Evolutionary conservation across 73 alveolate genomes (phyloP), one percentile per base, ranked within the genome.

Genomic region (Paramecium sonneborni): DNA sequence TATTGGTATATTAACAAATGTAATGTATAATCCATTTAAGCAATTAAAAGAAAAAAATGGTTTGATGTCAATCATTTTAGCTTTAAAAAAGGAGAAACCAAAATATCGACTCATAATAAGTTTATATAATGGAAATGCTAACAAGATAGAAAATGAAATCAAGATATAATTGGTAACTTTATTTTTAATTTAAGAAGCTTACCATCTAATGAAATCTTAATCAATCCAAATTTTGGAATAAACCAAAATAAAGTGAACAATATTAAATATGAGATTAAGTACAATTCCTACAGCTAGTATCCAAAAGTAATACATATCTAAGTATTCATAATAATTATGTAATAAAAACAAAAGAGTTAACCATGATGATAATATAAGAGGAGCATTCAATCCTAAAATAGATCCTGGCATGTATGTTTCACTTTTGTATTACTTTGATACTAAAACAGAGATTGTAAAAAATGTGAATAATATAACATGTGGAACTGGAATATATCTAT

Each of bases 351-450:
- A 21, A 12, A 79, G 20, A 1, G 90, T 46, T 8, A 79, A 24
- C 90, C 90, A 79, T 30, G 90, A 79, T 41, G 74, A 57, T 44
- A 74, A 79, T 41, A 24, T 24, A 3, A 23, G 24, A 20, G 55
- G 28, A 26, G 76, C 30, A 79, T 38, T 44, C 43, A 79, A 79
- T 1, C 90, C 90, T 43, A 79, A 8, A 8, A 38, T 38, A n/a
- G 90, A 38, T 1, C 90, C 90, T n/a, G 90, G 90, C 8, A 79
- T 44, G 24, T 38, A 79, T 0, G 90, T 79, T 46, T 79, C 90
- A 20, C n/a, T 32, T 79, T 46, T 79, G 28, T 79, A 62, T 21
- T 18, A 43, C 43, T 79, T 79, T 1, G 76, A 23, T 7, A 79
- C 74, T 20, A 39, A 4, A 0, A 79, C 90, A 43, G 62, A 39